Evolutionary conservation across 495 filamentous ascomycete genomes (phyloP).

Genomic region (Talaromyces nanjingensis): DNA sequence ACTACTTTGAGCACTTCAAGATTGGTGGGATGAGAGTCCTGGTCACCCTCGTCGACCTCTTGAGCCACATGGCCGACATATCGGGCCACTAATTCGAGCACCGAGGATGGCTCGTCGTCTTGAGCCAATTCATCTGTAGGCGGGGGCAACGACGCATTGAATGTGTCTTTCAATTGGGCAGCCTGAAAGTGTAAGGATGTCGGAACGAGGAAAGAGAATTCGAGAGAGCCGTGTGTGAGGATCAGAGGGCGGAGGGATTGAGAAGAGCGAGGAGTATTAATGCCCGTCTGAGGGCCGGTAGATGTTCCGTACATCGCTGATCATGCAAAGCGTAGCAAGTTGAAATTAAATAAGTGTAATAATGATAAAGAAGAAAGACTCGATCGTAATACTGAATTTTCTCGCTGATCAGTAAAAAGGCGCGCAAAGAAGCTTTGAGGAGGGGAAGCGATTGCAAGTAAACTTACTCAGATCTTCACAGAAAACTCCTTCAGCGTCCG

Average conservation of each 20-base stretch:
- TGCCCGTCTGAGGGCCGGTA: conserved; percentile 84
- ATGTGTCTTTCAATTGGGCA: conserved; percentile 81
- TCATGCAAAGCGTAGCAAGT: neutral
- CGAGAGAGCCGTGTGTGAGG: conserved; percentile 86
- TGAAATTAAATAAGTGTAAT: conserved; percentile 8
- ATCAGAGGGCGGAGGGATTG: conserved; percentile 84
- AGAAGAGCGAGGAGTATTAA: conserved; percentile 85
- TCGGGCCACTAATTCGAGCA: conserved; percentile 80
- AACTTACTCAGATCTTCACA: conserved; percentile 12
- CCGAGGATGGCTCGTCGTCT: conserved; percentile 95
- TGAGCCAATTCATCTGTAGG: conserved; percentile 95
- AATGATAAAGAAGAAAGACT: conserved; percentile 9
- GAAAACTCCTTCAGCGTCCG: conserved; percentile 5
- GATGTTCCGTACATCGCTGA: conserved; percentile 73
- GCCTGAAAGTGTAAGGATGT: conserved; percentile 94
- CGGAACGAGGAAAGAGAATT: conserved; percentile 89
- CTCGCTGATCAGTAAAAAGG: neutral
- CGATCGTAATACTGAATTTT: neutral
- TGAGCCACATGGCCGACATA: conserved; percentile 83
- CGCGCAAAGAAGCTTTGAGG: conserved; percentile 5
- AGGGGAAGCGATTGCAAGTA: conserved; percentile 1
- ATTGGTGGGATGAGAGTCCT: conserved; percentile 75
- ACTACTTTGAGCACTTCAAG: conserved; percentile 82
- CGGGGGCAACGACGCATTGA: conserved; percentile 72
- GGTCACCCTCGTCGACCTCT: conserved; percentile 86